Base-by-base conservation (phyloP, 202 grass and related monocot species). In the Sporobolus alterniflorus region DNA sequence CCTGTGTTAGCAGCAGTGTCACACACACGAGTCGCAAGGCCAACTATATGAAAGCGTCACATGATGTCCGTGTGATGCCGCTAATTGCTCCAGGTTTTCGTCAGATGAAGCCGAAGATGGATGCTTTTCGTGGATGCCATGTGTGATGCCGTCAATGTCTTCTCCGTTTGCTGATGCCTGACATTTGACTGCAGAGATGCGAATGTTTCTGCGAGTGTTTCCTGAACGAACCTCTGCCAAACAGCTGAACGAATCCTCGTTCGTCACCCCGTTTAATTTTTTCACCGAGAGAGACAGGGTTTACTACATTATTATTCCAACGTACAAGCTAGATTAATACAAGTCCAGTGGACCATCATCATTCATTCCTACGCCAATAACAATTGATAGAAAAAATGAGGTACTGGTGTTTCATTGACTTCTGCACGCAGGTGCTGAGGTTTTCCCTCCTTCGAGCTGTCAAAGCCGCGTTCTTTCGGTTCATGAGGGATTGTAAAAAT, bases 191-290 rank as follows among this genome's bases (percentile, higher is more conserved):
- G 55, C 55, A 59, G 50, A 40, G 39, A 52, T n/a, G n/a, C 26
- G 59, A 69, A 69, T 15, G 83, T 63, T 69, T 62, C 9, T 24
- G 42, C 28, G 28, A 17, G 55, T 20, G 29, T 63, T 33, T 28
- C 24, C 51, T 50, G n/a, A 29, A 3, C 31, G 29, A 31, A 55
- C 12, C 39, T 63, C 42, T 22, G 39, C 32, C 55, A 31, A 79
- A 79, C 74, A 54, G 18, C 12, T 24, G 25, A 67, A 47, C 39
- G 26, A 13, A 84, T 40, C 70, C 54, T 78, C 74, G 76, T 74
- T 31, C 3, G 13, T n/a, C n/a, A n/a, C 21, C 33, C 39, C 30
- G 5, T 65, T 65, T 64, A 12, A 16, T 49, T 84, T 78, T 41
- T 40, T 71, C 14, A 44, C 12, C 21, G 12, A 62, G n/a, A 7